A percentile compares a stretch with the other conserved stretches of the same genome.
These are phyloP conservation scores for Sclerotinia subarctica DNA, from an alignment of 2,329 filamentous ascomycete genomes.

Conservation along the genomic window DNA sequence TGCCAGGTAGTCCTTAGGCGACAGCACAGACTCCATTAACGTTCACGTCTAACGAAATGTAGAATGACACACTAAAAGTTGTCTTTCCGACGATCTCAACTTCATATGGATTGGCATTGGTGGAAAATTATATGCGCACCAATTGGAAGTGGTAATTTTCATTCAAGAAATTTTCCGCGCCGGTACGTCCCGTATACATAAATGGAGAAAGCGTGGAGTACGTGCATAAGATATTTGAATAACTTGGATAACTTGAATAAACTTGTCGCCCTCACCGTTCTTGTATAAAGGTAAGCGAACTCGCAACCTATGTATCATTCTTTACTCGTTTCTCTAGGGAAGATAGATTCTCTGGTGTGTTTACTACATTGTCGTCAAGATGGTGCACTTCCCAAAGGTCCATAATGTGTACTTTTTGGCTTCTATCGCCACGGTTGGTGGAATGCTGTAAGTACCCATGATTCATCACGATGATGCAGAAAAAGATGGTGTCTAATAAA, in stretches of 20 bases:
- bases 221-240: neutral
- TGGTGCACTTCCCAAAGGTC: conserved; percentile 25
- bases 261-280: neutral
- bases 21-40: neutral
- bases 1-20: neutral
- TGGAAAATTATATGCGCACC: conserved; percentile 12
- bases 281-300: conserved; percentile 5
- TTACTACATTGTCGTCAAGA: conserved; percentile 21
- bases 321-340: neutral
- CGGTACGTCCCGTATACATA: neutral
- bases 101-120: neutral
- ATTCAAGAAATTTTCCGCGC: neutral
- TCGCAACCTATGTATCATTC: neutral
- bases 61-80: neutral
- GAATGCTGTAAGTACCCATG: conserved; percentile 23
- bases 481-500: neutral
- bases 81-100: neutral
- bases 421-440: conserved; percentile 25
- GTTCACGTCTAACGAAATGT: neutral
- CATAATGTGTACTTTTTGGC: conserved; percentile 30
- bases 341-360: neutral
- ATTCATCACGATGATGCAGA: too few relatives aligned
- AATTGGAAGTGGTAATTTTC: neutral
- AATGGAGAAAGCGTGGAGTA: neutral
- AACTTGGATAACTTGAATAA: too few relatives aligned